A percentile compares a stretch with the other conserved stretches of the same genome.
These are phyloP conservation scores for Nitzschia palea DNA, from an alignment of 108 stramenopile species.

Conservation along the genomic window DNA sequence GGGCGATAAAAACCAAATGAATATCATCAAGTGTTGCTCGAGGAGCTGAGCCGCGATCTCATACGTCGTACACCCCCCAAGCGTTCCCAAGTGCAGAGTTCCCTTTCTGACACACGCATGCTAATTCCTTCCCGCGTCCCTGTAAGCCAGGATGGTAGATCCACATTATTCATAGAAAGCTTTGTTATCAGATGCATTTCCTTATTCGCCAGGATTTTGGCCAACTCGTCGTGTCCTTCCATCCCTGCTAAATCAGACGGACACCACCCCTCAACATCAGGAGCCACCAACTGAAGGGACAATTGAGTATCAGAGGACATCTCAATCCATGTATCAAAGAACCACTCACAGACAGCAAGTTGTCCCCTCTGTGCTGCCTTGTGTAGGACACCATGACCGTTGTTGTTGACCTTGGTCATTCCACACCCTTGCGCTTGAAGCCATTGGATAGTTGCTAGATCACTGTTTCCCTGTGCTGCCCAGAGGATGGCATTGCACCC, in stretches of 20 bases:
- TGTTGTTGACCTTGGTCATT: slow-evolving; percentile 58
- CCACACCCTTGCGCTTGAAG: slow-evolving; percentile 51
- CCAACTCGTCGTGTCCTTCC: slow-evolving; percentile 61
- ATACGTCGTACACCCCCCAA: slow-evolving; percentile 31
- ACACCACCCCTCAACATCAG: slow-evolving; percentile 51
- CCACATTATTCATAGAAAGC: not conserved
- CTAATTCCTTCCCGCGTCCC: not conserved
- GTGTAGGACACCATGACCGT: slow-evolving; percentile 82
- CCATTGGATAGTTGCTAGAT: slow-evolving; percentile 53
- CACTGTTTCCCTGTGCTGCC: slow-evolving; percentile 71
- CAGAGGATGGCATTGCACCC: slow-evolving; percentile 86
- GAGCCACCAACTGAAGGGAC: slow-evolving; percentile 47
- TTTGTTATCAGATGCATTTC: slow-evolving; percentile 27
- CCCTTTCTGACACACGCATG: slow-evolving; percentile 4
- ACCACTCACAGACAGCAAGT: slow-evolving; percentile 53
- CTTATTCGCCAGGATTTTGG: slow-evolving; percentile 27
- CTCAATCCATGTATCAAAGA: slow-evolving; percentile 26
- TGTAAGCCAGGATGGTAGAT: slow-evolving; percentile 5
- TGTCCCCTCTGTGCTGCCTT: slow-evolving; percentile 84
- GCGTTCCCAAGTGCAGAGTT: slow-evolving; percentile 23
- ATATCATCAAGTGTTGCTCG: not conserved
- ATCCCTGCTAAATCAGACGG: slow-evolving; percentile 86
- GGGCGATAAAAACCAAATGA: not conserved
- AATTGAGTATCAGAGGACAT: not conserved
- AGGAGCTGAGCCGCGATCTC: slow-evolving; percentile 11